phyloP scores from a whole-genome alignment of 345 rosid species.

The Noccaea bulbosa region DNA sequence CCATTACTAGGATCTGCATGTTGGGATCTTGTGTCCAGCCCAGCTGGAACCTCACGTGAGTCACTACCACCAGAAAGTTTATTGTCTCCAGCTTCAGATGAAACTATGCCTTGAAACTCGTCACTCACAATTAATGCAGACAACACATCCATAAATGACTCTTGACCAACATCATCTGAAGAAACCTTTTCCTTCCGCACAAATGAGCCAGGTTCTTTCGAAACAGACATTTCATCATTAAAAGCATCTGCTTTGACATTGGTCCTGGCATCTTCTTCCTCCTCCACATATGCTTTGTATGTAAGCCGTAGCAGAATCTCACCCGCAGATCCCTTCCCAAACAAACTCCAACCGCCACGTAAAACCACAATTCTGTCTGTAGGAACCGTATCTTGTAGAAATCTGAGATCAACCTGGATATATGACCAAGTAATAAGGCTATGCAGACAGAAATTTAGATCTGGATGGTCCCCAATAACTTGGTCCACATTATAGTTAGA shows the following conservation, averaged over 20 bases:
- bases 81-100: constrained; percentile 74
- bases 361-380: constrained; percentile 74
- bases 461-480: no score
- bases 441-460: background rate
- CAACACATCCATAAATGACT: constrained; percentile 90
- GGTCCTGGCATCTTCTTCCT: constrained; percentile 83
- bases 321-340: constrained; percentile 75
- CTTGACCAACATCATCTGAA: constrained; percentile 57
- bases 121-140: constrained; percentile 93
- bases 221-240: constrained; percentile 78
- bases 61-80: constrained; percentile 49
- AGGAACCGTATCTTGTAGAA: constrained; percentile 93
- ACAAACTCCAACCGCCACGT: constrained; percentile 80
- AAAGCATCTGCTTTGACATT: constrained; percentile 58
- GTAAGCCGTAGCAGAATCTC: constrained; percentile 88
- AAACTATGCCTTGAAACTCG: constrained; percentile 96
- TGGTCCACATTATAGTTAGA: no score
- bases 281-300: constrained; percentile 96
- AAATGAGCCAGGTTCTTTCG: constrained; percentile 55
- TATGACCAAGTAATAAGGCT: constrained; percentile 36
- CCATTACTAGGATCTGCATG: constrained; percentile 46
- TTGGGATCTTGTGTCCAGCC: constrained; percentile 42
- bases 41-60: constrained; percentile 47
- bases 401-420: constrained; percentile 76
- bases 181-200: constrained; percentile 45